Base-by-base conservation (phyloP, 139 green algal genomes). In the Bryopsis sp. region DNA sequence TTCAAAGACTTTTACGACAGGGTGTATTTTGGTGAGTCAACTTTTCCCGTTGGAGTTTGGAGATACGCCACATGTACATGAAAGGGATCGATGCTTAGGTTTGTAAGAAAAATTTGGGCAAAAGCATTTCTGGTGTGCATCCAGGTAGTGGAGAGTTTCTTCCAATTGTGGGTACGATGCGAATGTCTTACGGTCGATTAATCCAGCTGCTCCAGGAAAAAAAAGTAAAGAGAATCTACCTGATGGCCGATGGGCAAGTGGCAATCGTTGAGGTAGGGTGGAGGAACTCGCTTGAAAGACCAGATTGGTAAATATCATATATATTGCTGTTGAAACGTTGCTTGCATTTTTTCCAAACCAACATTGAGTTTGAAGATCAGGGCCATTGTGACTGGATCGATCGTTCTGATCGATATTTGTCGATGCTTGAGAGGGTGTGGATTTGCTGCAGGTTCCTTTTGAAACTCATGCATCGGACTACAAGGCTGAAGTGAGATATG, bases 241-340 rank as follows among this genome's bases (percentile, higher is more conserved):
- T 92, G 26, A 59, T 92, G 73, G 71, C 48, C 1, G 82, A 90
- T 57, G 84, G 84, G 28, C 78, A 74, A 66, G 62, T 80, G 31
- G 86, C 86, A 22, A 81, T 92, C 4, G 86, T 88, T 26, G 86
- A 92, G 74, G 81, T 78, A 72, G 60, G 48, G 58, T 33, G 24
- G 26, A 7, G 8, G 58, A 47, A 26, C 31, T 4, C n/a, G n/a
- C n/a, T n/a, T n/a, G n/a, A n/a, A n/a, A n/a, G n/a, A n/a, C n/a
- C n/a, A n/a, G n/a, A n/a, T n/a, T n/a, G n/a, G n/a, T n/a, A n/a
- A n/a, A n/a, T n/a, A n/a, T n/a, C n/a, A n/a, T n/a, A n/a, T n/a
- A n/a, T n/a, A n/a, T n/a, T n/a, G n/a, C n/a, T n/a, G n/a, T n/a
- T n/a, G n/a, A n/a, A n/a, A n/a, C n/a, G n/a, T n/a, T n/a, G n/a